Evolutionary conservation across 805 yeast genomes (phyloP).

Genomic region (Sugiyamaella marilandica): DNA sequence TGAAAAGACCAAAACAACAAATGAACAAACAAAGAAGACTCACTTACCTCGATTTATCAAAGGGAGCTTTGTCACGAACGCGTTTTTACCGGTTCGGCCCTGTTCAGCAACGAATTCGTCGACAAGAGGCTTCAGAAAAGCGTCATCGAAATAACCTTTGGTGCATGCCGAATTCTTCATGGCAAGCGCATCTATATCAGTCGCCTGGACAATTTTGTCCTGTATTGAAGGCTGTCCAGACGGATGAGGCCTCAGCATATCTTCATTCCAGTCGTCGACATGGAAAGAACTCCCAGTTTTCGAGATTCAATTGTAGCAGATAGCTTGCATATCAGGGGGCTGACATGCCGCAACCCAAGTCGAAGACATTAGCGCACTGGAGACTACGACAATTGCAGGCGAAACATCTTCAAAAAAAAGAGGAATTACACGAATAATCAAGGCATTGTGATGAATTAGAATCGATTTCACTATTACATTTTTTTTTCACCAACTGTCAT

Average conservation of each 20-base stretch:
- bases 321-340: no score
- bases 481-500: no score
- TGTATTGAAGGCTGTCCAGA: constrained; percentile 21
- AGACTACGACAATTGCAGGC: no score
- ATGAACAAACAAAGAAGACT: not conserved
- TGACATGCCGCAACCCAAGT: no score
- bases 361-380: no score
- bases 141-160: constrained; percentile 45
- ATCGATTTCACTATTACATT: no score
- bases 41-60: constrained; percentile 52
- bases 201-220: constrained; percentile 46
- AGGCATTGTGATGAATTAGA: no score
- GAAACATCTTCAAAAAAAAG: no score
- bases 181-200: constrained; percentile 58
- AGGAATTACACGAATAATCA: no score
- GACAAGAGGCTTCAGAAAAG: constrained; percentile 27
- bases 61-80: constrained; percentile 43
- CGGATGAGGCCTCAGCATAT: not conserved
- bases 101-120: constrained; percentile 14
- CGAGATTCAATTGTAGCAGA: no score
- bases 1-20: not conserved
- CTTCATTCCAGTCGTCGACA: not conserved
- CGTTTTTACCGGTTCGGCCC: constrained; percentile 5
- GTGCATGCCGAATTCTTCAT: constrained; percentile 45
- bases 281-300: no score